Percentiles rank a stretch among this genome's conserved stretches.
phyloP scores from a whole-genome alignment of 1,139 yeast species.

The Suhomyces guaymorum region DNA sequence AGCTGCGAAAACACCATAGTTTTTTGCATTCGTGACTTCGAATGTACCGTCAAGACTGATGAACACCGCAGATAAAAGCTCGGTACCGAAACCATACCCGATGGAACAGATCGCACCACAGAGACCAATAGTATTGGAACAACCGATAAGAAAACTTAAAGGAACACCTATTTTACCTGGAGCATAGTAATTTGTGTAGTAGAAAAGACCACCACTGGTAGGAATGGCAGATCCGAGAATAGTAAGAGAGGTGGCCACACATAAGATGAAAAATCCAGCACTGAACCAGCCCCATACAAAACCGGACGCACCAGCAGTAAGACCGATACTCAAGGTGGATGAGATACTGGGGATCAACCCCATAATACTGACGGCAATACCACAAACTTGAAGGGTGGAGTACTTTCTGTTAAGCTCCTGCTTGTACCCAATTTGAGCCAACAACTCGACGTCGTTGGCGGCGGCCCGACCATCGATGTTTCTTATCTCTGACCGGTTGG shows the following conservation, averaged over 20 bases:
- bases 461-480: slow-evolving; percentile 28
- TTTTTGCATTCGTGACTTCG: slow-evolving; percentile 30
- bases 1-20: slow-evolving; percentile 42
- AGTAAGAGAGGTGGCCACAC: slow-evolving; percentile 64
- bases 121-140: slow-evolving; percentile 38
- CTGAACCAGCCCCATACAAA: slow-evolving; percentile 74
- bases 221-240: slow-evolving; percentile 69
- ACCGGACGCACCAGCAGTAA: slow-evolving; percentile 55
- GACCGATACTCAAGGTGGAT: slow-evolving; percentile 37
- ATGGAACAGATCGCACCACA: slow-evolving; percentile 42
- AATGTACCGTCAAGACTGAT: slow-evolving; percentile 35
- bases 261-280: slow-evolving; percentile 55
- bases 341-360: slow-evolving; percentile 51
- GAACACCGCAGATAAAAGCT: slow-evolving; percentile 37
- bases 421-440: slow-evolving; percentile 56
- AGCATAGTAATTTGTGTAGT: slow-evolving; percentile 48
- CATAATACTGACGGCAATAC: slow-evolving; percentile 56
- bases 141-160: slow-evolving; percentile 37
- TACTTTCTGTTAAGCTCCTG: slow-evolving; percentile 51
- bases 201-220: slow-evolving; percentile 56
- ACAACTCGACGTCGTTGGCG: slow-evolving; percentile 44
- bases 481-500: slow-evolving; percentile 9
- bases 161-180: slow-evolving; percentile 35
- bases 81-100: slow-evolving; percentile 40
- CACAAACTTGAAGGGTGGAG: slow-evolving; percentile 52